Conservation (phyloP, 192 early-diverging fungal species). For the Anaeromyces robustus region DNA sequence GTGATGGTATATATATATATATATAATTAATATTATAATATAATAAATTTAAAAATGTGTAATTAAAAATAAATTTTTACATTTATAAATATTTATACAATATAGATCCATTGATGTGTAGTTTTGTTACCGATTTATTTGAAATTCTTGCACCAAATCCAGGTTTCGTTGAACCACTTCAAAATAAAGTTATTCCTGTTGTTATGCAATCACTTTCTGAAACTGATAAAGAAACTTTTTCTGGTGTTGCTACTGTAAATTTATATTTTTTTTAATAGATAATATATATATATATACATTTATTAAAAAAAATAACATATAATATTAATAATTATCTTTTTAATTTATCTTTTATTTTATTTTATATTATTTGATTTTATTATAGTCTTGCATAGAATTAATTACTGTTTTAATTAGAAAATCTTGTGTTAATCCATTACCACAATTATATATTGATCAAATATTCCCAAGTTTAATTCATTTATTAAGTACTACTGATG, state of each 20-base stretch:
- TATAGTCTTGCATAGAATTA: neutral
- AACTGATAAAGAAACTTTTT: constrained; percentile 15
- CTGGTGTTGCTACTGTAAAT: constrained; percentile 17
- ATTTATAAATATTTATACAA: neutral
- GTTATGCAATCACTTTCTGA: constrained; percentile 36
- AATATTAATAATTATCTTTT: neutral
- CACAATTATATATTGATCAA: constrained; percentile 13
- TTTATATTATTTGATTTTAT: constrained; percentile 2
- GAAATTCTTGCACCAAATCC: constrained; percentile 55
- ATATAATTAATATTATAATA: neutral
- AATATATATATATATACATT: neutral
- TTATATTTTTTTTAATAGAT: constrained; percentile 2
- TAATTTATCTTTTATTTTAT: neutral
- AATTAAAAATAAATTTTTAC: constrained; percentile 2
- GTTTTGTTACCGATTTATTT: constrained; percentile 63
- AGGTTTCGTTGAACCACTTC: constrained; percentile 43
- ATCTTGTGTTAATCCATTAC: neutral
- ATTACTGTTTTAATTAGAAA: neutral
- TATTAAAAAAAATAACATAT: neutral
- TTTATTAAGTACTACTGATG: constrained; percentile 45
- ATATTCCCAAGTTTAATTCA: constrained; percentile 73
- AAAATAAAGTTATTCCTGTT: constrained; percentile 55
- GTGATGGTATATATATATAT: constrained; percentile 24
- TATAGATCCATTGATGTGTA: constrained; percentile 53
- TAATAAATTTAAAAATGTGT: too few species aligned